phyloP scores from a whole-genome alignment of 768 basidiomycete species.

The Aureoboletus auriporus region DNA sequence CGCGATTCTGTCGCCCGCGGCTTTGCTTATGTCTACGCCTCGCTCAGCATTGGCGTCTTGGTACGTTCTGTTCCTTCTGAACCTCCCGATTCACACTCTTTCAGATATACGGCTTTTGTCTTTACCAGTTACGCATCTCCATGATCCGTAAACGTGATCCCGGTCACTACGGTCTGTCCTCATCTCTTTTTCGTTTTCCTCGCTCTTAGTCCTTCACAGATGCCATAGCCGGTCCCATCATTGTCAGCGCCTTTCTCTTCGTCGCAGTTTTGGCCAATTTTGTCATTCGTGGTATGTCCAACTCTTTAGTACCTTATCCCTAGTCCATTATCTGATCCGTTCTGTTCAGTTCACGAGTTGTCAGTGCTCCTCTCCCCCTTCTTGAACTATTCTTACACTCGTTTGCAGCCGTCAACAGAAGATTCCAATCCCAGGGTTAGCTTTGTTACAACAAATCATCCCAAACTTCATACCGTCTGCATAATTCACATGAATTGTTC shows the following conservation, averaged over 20 bases:
- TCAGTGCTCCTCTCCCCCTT: constrained; percentile 26
- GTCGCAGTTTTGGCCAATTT: constrained; percentile 87
- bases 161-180: constrained; percentile 72
- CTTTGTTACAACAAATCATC: constrained; percentile 19
- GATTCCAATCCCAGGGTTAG: constrained; percentile 28
- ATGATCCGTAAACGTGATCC: constrained; percentile 89
- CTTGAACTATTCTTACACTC: neutral
- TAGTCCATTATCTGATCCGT: constrained; percentile 3
- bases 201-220: constrained; percentile 43
- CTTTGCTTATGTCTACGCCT: constrained; percentile 82
- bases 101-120: constrained; percentile 77
- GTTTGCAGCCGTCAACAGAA: constrained; percentile 23
- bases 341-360: constrained; percentile 54
- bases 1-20: constrained; percentile 55
- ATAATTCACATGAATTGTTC: neutral
- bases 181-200: constrained; percentile 12
- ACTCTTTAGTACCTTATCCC: neutral
- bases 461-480: constrained; percentile 18
- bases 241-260: constrained; percentile 82
- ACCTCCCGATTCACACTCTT: neutral
- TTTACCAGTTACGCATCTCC: constrained; percentile 86
- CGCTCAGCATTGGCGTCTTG: constrained; percentile 68
- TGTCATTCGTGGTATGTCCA: constrained; percentile 67
- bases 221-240: constrained; percentile 73
- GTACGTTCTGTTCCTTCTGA: constrained; percentile 29